These are phyloP conservation scores for Claviceps sp. DNA, from an alignment of 2,329 filamentous ascomycete species.

Conservation along the genomic window DNA sequence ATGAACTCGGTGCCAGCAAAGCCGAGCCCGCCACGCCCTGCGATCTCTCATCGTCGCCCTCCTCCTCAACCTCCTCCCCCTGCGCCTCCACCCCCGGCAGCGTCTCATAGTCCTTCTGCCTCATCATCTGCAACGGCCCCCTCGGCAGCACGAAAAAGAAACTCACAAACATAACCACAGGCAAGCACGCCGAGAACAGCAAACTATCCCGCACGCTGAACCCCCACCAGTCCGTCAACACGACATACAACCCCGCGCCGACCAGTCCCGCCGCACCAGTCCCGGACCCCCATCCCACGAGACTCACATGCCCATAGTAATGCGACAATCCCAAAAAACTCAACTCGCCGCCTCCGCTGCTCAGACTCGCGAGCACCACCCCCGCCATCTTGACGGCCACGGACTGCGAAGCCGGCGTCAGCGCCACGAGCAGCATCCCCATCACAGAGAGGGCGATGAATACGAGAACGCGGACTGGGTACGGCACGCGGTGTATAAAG, in stretches of 20 bases:
- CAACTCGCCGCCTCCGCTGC: conserved; percentile 76
- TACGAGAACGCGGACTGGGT: conserved; percentile 57
- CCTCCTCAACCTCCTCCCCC: conserved; percentile 1
- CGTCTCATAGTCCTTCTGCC: conserved; percentile 38
- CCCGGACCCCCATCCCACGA: conserved; percentile 85
- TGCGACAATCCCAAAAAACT: conserved; percentile 87
- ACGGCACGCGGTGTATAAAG: conserved; percentile 81
- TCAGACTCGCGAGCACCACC: conserved; percentile 72
- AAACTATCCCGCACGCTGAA: conserved; percentile 63
- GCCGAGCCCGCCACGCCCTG: conserved; percentile 31
- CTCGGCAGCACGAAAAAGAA: conserved; percentile 74
- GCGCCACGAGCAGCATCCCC: conserved; percentile 81
- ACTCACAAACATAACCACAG: conserved; percentile 67
- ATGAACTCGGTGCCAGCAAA: conserved; percentile 31
- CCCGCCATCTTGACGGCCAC: conserved; percentile 68
- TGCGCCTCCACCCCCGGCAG: conserved; percentile 28
- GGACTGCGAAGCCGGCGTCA: conserved; percentile 54
- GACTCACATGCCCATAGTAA: conserved; percentile 76
- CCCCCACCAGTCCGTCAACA: conserved; percentile 68
- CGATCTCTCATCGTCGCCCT: conserved; percentile 17
- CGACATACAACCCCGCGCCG: conserved; percentile 76
- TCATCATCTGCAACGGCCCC: conserved; percentile 42
- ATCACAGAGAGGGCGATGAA: conserved; percentile 64
- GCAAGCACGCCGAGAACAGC: conserved; percentile 65
- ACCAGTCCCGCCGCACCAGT: conserved; percentile 81